Percentiles rank a stretch among this genome's conserved stretches.
phyloP scores from a whole-genome alignment of 2,329 filamentous ascomycete species.

The Ploettnerulaceae sp. region DNA sequence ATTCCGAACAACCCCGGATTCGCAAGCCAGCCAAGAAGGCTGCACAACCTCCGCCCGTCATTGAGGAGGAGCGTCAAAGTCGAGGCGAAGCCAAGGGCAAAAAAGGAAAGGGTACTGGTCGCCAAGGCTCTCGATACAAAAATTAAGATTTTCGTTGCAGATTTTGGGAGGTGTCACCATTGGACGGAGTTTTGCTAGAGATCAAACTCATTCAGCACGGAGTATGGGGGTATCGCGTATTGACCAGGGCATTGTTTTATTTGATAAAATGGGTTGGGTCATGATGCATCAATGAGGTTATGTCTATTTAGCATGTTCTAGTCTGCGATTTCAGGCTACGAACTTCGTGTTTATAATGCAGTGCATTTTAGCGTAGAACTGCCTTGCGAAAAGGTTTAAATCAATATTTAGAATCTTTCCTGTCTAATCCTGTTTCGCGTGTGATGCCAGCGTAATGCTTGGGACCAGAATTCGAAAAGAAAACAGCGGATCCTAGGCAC shows the following conservation, averaged over 20 bases:
- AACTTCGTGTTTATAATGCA: too few species aligned
- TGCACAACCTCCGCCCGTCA: conserved; percentile 16
- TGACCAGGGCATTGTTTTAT: not conserved
- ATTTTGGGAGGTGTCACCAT: not conserved
- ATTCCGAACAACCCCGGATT: conserved; percentile 51
- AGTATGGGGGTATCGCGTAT: conserved; percentile 5
- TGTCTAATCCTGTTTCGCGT: too few species aligned
- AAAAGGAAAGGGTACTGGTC: conserved; percentile 23
- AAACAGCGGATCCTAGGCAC: too few species aligned
- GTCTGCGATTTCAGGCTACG: too few species aligned
- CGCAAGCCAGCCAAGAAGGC: conserved; percentile 35
- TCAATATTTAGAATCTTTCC: too few species aligned
- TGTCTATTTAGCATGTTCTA: too few species aligned
- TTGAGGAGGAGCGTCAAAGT: conserved; percentile 39
- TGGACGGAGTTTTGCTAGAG: conserved; percentile 1
- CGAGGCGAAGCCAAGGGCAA: conserved; percentile 24
- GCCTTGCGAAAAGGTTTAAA: too few species aligned
- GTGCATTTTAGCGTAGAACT: too few species aligned
- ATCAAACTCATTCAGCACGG: conserved; percentile 2
- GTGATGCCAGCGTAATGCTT: too few species aligned
- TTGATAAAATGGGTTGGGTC: not conserved
- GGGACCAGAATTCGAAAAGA: too few species aligned
- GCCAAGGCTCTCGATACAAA: conserved; percentile 23
- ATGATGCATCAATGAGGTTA: too few species aligned
- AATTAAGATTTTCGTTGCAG: not conserved